Base-by-base conservation (phyloP, 129 eudicot genomes). In the Solidago caesia region DNA sequence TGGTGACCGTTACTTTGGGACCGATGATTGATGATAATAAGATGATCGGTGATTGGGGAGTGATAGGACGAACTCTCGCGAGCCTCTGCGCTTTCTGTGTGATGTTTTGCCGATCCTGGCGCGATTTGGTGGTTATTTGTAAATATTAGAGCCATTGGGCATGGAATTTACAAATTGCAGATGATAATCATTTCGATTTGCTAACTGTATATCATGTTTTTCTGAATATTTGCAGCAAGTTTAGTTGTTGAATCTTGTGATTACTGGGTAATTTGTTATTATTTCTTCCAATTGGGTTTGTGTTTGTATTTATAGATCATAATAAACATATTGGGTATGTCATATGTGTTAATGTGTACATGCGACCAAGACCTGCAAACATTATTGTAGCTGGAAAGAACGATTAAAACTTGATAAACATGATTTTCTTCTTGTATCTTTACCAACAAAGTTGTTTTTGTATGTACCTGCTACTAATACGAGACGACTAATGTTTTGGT, bases 1-100 rank as follows among this genome's bases (percentile, higher is more conserved):
- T 74, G 98, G 98, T 51, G 98, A 93, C 69, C 98, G 98, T 68
- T 93, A 93, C 80, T 93, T 93, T 77, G 98, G 98, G 62, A 93
- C 98, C 1, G 98, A 92, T 68, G 96, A 89, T 82, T 89, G 83
- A 87, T 49, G 48, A 63, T 14, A 14, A 6, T 53, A 44, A 13
- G 67, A 49, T 62, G 70, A 44, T 74, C 41, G 66, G 65, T 76
- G 72, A 62, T 64, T 43, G 41, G 57, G 14, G 25, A 55, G 79
- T 51, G 8, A 51, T n/a, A 33, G 39, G 39, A 33, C 39, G 39
- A 33, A 33, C 2, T 33, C 39, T 33, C 39, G 0, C 39, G 39
- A 33, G 39, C 39, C 39, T 59, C 21, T 64, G 67, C 61, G 68
- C 62, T 1, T 33, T 61, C 60, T 42, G 44, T 42, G 15, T 51